These are phyloP conservation scores for Juglanconis juglandina DNA, from an alignment of 2,329 filamentous ascomycete genomes.

Conservation along the genomic window DNA sequence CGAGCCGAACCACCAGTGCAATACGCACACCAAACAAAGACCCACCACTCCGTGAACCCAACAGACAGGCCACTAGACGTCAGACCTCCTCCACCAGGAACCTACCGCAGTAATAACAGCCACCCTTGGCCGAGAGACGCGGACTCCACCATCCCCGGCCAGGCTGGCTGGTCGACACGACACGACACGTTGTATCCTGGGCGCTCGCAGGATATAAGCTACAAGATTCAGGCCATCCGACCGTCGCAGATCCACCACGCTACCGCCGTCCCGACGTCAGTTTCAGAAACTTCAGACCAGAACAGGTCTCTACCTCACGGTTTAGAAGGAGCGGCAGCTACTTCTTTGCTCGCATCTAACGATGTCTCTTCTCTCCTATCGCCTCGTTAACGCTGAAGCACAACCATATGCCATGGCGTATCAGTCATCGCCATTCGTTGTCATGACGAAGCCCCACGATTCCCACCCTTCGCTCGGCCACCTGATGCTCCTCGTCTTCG, in stretches of 20 bases:
- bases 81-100: not conserved
- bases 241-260: not conserved
- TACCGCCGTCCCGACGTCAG: not conserved
- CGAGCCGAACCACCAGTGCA: not conserved
- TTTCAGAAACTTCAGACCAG: not conserved
- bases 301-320: not conserved
- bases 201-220: not conserved
- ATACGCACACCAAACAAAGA: not conserved
- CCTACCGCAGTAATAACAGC: not conserved
- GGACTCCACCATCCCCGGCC: not conserved
- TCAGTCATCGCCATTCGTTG: constrained; percentile 38
- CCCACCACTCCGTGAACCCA: not conserved
- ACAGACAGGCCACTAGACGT: not conserved
- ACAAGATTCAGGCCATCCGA: not conserved
- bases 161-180: not conserved
- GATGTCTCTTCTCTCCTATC: constrained; percentile 39
- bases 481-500: constrained; percentile 80
- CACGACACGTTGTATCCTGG: not conserved
- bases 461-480: constrained; percentile 65
- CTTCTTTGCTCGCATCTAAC: not conserved
- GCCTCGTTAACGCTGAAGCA: constrained; percentile 30
- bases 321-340: not conserved
- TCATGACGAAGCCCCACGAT: constrained; percentile 40
- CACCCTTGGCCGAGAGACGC: not conserved
- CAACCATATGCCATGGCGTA: constrained; percentile 22